These are phyloP conservation scores for Aureobasidium sp. DNA, from an alignment of 2,329 filamentous ascomycete genomes.

Conservation along the genomic window DNA sequence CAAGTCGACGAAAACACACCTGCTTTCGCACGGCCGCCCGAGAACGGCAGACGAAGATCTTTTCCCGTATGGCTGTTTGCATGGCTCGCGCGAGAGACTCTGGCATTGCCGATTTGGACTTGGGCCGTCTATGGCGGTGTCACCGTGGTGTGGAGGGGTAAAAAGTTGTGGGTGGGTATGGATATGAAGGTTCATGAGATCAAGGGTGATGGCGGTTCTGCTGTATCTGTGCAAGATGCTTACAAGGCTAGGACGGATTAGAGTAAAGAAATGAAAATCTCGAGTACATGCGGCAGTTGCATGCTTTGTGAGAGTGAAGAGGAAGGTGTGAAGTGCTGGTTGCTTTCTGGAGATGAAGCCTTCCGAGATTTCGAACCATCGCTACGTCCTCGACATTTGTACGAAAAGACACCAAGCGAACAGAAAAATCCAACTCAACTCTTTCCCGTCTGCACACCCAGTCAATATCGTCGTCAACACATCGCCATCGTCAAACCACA, in stretches of 20 bases:
- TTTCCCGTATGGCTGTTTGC: slow-evolving; percentile 67
- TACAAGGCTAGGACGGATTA: slow-evolving; percentile 6
- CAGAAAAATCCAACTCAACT: too few species aligned
- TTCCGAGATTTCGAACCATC: too few species aligned
- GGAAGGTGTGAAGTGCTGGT: background rate
- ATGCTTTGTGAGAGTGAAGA: background rate
- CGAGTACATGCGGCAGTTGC: too few species aligned
- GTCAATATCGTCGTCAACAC: too few species aligned
- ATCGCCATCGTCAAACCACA: too few species aligned
- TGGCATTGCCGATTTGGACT: slow-evolving; percentile 83
- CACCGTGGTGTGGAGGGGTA: slow-evolving; percentile 80
- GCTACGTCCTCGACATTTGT: too few species aligned
- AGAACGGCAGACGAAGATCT: slow-evolving; percentile 42
- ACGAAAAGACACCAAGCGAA: too few species aligned
- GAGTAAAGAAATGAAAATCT: background rate
- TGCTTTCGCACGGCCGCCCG: slow-evolving; percentile 53
- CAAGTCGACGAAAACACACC: slow-evolving; percentile 67
- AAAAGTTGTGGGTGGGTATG: slow-evolving; percentile 68
- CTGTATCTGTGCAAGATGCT: background rate
- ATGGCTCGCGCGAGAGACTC: slow-evolving; percentile 74
- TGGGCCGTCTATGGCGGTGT: slow-evolving; percentile 85
- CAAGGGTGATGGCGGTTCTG: background rate
- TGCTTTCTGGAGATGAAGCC: too few species aligned
- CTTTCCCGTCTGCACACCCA: too few species aligned
- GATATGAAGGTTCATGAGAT: slow-evolving; percentile 69